A percentile compares a stretch with the other conserved stretches of the same genome.
Conservation (phyloP, 148 eudicot genomes). For the Nepenthes gracilis region DNA sequence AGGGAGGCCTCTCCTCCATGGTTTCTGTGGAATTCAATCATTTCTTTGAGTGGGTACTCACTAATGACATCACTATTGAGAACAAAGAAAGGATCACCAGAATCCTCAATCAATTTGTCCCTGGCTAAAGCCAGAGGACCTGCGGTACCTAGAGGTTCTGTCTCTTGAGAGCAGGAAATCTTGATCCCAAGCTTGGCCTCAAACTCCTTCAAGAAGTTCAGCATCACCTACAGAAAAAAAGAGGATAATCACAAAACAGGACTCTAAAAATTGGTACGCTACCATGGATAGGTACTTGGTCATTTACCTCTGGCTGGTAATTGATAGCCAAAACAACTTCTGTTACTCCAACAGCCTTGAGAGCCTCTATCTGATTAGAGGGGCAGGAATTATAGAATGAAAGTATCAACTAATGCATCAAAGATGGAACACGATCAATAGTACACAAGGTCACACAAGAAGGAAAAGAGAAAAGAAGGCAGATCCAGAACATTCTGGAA, state of each 20-base stretch:
- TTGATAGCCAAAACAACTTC: conserved; percentile 97
- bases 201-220: conserved; percentile 81
- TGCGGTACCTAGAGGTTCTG: conserved; percentile 96
- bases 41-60: conserved; percentile 75
- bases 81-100: conserved; percentile 85
- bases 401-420: not conserved
- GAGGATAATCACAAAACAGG: not conserved
- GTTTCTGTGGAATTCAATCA: conserved; percentile 79
- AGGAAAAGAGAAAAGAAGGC: too few relatives aligned
- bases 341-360: conserved; percentile 81
- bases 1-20: conserved; percentile 96
- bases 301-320: conserved; percentile 90
- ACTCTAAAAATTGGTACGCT: not conserved
- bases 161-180: conserved; percentile 87
- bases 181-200: conserved; percentile 79
- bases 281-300: not conserved
- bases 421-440: not conserved
- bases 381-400: not conserved
- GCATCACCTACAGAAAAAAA: conserved; percentile 54
- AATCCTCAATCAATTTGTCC: conserved; percentile 63
- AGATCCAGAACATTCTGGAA: not conserved
- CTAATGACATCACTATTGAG: conserved; percentile 96
- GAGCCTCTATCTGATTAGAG: conserved; percentile 73
- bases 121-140: conserved; percentile 94
- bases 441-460: not conserved